Base-by-base conservation (phyloP, 2,329 filamentous ascomycete species). In the Coniella vitis region DNA sequence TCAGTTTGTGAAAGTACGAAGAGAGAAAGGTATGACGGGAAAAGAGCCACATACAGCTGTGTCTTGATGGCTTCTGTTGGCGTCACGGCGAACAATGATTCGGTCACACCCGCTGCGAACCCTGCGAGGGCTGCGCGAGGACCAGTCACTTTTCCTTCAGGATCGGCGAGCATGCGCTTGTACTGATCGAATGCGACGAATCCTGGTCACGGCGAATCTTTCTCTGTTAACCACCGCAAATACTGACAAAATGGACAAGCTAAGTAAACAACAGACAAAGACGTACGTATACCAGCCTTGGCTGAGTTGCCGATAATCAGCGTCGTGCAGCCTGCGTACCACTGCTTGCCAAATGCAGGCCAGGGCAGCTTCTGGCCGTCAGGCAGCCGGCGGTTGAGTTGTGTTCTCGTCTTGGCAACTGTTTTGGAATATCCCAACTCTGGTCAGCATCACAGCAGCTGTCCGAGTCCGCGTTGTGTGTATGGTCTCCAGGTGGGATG, bases 21-120 rank as follows among this genome's bases (percentile, higher is more conserved):
- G 19, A 19, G n/a, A 16, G 1, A 40, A 25, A 35, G 20, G 35
- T 37, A 34, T 37, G 32, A 32, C 39, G 19, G n/a, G 9, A 5
- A 17, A 45, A 55, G 14, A 56, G 10, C 25, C 10, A 29, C 72
- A 47, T 64, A 86, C 78, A 98, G 73, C 58, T 94, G 94, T 44
- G 93, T 98, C 75, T 98, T 98, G 69, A 98, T 96, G 61, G 88
- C 94, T 71, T 98, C 93, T 51, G 94, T 96, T 0, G 93, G 93
- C 31, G 93, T 98, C 31, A 98, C 93, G 10, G 93, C 93, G 3
- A 98, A 71, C 45, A 96, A 70, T 3, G 87, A 94, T 71, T 98
- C 93, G 3, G 91, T 97, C 45, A 95, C 87, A 49, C 93, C 93
- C 8, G 93, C 93, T 51, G 91, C 88, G 62, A 98, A 95, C 3